phyloP scores from a whole-genome alignment of 2,329 filamentous ascomycete genomes.

The Ascochyta clinopodiicola region DNA sequence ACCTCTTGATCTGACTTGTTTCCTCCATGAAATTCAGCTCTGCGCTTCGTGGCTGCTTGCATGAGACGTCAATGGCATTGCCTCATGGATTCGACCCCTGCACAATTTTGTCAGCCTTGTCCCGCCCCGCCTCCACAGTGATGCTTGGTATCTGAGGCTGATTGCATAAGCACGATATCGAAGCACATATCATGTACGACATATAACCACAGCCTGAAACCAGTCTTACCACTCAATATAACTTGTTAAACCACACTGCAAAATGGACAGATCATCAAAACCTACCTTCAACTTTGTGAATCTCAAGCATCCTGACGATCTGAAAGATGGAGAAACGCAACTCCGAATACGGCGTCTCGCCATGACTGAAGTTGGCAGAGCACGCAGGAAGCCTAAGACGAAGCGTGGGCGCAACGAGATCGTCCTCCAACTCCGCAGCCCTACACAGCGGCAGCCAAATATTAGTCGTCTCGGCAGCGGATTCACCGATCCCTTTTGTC shows the following conservation, averaged over 20 bases:
- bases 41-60: background rate
- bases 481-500: conserved; percentile 32
- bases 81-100: conserved; percentile 2
- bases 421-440: conserved; percentile 33
- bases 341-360: conserved; percentile 42
- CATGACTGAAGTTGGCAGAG: conserved; percentile 42
- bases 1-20: background rate
- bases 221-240: background rate
- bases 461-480: conserved; percentile 32
- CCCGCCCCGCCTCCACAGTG: conserved; percentile 9
- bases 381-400: conserved; percentile 36
- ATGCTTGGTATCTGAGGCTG: background rate
- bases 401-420: conserved; percentile 35
- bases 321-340: conserved; percentile 41
- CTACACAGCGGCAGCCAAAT: conserved; percentile 9
- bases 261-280: conserved; percentile 35
- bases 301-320: conserved; percentile 39
- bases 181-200: background rate
- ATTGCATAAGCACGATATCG: conserved; percentile 14
- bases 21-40: background rate
- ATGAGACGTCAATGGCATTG: background rate
- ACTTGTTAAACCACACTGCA: background rate
- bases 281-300: conserved; percentile 42
- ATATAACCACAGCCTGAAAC: conserved; percentile 5
- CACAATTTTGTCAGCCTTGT: conserved; percentile 11